A percentile compares a stretch with the other conserved stretches of the same genome.
phyloP scores from a whole-genome alignment of 2,329 filamentous ascomycete genomes.

The Epichloe baconii region DNA sequence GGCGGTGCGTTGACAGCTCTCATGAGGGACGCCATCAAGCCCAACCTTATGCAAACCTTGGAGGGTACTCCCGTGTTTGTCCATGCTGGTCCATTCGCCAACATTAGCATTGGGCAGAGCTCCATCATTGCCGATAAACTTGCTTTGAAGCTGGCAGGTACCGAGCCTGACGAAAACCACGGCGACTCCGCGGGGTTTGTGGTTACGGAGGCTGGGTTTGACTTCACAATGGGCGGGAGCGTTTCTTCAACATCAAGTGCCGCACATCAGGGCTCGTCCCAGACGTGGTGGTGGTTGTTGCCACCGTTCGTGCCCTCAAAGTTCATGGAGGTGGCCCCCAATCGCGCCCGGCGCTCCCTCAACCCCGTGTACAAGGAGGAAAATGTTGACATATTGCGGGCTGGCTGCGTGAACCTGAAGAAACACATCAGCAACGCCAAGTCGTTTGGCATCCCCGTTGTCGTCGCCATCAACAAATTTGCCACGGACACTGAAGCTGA shows the following conservation, averaged over 20 bases:
- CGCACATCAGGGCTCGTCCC: conserved; percentile 84
- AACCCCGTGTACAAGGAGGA: conserved; percentile 82
- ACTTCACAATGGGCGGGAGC: conserved; percentile 99
- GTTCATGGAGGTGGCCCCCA: conserved; percentile 91
- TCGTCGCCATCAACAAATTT: conserved; percentile 96
- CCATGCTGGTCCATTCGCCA: conserved; percentile 93
- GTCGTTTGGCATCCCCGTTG: conserved; percentile 80
- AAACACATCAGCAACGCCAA: conserved; percentile 92
- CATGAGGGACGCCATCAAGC: conserved; percentile 98
- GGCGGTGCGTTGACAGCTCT: conserved; percentile 85
- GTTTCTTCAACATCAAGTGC: conserved; percentile 99
- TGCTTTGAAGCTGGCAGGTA: conserved; percentile 89
- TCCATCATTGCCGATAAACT: conserved; percentile 92
- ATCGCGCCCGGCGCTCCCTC: conserved; percentile 82
- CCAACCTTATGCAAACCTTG: conserved; percentile 95
- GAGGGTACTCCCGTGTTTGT: conserved; percentile 97
- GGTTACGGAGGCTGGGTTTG: conserved; percentile 93
- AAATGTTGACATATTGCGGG: conserved; percentile 81
- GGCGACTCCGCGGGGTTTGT: conserved; percentile 78
- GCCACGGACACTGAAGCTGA: conserved; percentile 88
- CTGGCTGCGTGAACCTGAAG: conserved; percentile 83
- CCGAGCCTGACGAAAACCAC: conserved; percentile 80
- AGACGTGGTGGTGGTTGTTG: conserved; percentile 88
- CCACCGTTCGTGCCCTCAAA: conserved; percentile 90
- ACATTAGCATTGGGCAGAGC: conserved; percentile 95